Conservation (phyloP, 2,329 filamentous ascomycete genomes). For the Aspergillus sp. region DNA sequence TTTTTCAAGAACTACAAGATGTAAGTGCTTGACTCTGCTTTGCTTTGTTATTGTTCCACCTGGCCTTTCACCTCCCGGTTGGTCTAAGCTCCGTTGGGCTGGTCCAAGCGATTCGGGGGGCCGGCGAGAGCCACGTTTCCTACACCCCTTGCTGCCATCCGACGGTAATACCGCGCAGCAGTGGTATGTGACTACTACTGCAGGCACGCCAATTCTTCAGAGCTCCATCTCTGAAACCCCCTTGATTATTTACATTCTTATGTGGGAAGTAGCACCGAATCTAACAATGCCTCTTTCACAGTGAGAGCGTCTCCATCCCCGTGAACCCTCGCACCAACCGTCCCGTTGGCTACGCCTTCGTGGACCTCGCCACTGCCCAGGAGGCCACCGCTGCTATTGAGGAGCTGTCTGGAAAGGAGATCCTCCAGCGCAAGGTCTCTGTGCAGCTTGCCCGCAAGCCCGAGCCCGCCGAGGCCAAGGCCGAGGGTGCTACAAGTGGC, state of each 20-base stretch:
- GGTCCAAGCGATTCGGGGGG: neutral
- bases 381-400: constrained; percentile 95
- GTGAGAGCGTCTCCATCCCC: constrained; percentile 97
- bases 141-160: neutral
- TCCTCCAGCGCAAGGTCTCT: constrained; percentile 97
- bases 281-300: constrained; percentile 51
- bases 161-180: neutral
- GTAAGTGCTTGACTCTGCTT: constrained; percentile 62
- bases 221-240: neutral
- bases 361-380: constrained; percentile 90
- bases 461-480: constrained; percentile 77
- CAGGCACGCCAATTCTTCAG: neutral
- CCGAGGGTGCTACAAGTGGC: constrained; percentile 69
- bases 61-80: constrained; percentile 4
- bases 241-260: neutral
- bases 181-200: neutral
- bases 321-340: constrained; percentile 99
- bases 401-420: constrained; percentile 95
- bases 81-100: constrained; percentile 4
- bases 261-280: neutral
- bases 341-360: constrained; percentile 97
- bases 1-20: constrained; percentile 99
- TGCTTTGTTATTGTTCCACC: constrained; percentile 2
- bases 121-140: neutral
- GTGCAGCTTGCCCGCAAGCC: constrained; percentile 98